Percentiles rank a stretch among this genome's conserved stretches.
Evolutionary conservation across 306 rosid species (phyloP).

Genomic region (Astragalus glycyphyllos): DNA sequence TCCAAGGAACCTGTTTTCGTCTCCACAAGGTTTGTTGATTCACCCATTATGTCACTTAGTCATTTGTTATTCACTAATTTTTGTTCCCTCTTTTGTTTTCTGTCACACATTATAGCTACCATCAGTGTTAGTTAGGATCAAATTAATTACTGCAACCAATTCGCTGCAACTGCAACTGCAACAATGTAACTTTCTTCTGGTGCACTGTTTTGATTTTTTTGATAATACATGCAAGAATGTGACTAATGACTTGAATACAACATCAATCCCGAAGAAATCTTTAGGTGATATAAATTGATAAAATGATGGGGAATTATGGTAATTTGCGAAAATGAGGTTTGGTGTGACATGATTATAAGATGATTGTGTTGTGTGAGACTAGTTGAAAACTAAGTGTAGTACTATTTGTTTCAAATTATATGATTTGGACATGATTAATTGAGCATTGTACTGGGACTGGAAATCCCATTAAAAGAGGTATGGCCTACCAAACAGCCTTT

Average conservation of each 20-base stretch:
- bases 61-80: too few species aligned
- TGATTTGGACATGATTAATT: constrained; percentile 36
- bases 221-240: not conserved
- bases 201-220: not conserved
- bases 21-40: constrained; percentile 75
- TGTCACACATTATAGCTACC: not conserved
- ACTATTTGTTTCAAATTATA: not conserved
- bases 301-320: not conserved
- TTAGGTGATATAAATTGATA: constrained; percentile 2
- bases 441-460: constrained; percentile 24
- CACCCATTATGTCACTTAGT: not conserved
- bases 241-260: constrained; percentile 4
- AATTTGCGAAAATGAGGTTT: constrained; percentile 8
- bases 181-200: not conserved
- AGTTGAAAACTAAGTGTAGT: too few species aligned
- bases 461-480: constrained; percentile 32
- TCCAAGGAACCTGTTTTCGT: constrained; percentile 72
- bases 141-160: not conserved
- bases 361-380: not conserved
- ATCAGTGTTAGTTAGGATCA: not conserved
- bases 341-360: constrained; percentile 24
- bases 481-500: constrained; percentile 45
- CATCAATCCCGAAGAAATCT: not conserved
- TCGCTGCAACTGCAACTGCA: not conserved
- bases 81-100: not conserved